These are phyloP conservation scores for Aspergillus bridgeri DNA, from an alignment of 495 filamentous ascomycete species.

Conservation along the genomic window DNA sequence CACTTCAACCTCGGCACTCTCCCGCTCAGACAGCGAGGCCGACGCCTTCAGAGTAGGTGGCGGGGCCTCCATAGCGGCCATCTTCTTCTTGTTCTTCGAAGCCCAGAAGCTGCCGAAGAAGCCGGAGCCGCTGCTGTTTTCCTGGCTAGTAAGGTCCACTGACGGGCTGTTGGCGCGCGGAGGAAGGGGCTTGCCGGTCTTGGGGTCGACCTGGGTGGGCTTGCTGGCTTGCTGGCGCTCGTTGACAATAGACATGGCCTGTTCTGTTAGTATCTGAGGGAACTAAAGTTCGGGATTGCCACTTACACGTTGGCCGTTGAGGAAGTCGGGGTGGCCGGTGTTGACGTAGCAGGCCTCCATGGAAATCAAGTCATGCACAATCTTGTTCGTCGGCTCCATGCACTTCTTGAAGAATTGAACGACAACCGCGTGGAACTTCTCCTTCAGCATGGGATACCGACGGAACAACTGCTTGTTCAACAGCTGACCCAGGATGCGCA, in stretches of 20 bases:
- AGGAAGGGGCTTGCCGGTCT: conserved; percentile 94
- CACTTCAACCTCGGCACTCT: conserved; percentile 92
- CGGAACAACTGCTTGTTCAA: conserved; percentile 87
- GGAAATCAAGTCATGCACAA: conserved; percentile 85
- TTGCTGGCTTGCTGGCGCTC: conserved; percentile 76
- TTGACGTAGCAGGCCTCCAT: conserved; percentile 99
- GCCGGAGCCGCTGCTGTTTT: conserved; percentile 59
- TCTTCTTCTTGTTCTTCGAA: conserved; percentile 99
- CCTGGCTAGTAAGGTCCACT: conserved; percentile 51
- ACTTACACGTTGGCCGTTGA: conserved; percentile 84
- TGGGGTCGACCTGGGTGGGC: conserved; percentile 96
- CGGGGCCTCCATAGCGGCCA: conserved; percentile 96
- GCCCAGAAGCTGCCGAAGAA: conserved; percentile 99
- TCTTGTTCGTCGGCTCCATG: conserved; percentile 96
- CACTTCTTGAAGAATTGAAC: conserved; percentile 96
- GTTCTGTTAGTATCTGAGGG: conserved; percentile 11
- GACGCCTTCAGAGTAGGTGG: conserved; percentile 91
- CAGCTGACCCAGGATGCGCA: conserved; percentile 88
- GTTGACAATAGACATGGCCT: conserved; percentile 97
- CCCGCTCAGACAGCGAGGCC: conserved; percentile 85
- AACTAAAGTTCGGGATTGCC: not conserved
- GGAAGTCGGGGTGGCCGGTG: conserved; percentile 96
- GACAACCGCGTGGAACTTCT: conserved; percentile 95
- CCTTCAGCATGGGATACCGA: conserved; percentile 88
- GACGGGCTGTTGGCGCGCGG: conserved; percentile 67